phyloP scores from a whole-genome alignment of 495 filamentous ascomycete genomes.

The Zalerion maritima region DNA sequence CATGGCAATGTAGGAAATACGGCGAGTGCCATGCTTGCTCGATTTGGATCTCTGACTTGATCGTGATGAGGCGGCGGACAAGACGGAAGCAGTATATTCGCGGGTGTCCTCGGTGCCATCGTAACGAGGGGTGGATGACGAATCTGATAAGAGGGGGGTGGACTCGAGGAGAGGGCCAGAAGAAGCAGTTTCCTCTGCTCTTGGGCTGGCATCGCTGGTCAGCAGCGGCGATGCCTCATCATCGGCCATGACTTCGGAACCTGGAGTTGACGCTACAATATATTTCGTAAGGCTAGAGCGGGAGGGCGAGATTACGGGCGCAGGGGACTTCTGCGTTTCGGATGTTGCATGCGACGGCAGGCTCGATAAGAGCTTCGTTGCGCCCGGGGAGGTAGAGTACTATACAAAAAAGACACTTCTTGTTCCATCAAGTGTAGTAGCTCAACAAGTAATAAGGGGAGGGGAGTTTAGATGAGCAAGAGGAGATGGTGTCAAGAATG shows the following conservation, averaged over 20 bases:
- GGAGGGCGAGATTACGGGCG: too few species aligned
- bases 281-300: too few species aligned
- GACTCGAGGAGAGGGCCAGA: slow-evolving; percentile 26
- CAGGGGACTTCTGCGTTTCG: too few species aligned
- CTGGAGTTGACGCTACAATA: neutral
- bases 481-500: too few species aligned
- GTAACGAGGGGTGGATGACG: slow-evolving; percentile 26
- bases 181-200: slow-evolving; percentile 16
- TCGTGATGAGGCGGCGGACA: slow-evolving; percentile 11
- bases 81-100: slow-evolving; percentile 17
- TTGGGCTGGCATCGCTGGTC: slow-evolving; percentile 10
- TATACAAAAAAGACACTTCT: too few species aligned
- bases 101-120: slow-evolving; percentile 27
- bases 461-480: too few species aligned
- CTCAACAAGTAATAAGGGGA: too few species aligned
- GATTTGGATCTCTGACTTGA: slow-evolving; percentile 12
- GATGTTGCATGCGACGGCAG: too few species aligned
- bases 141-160: slow-evolving; percentile 38
- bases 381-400: too few species aligned
- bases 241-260: slow-evolving; percentile 25
- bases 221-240: slow-evolving; percentile 29
- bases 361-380: too few species aligned
- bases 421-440: too few species aligned
- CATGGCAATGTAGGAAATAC: slow-evolving; percentile 33
- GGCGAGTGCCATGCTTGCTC: slow-evolving; percentile 31